Base-by-base conservation (phyloP, 2,329 filamentous ascomycete genomes). In the Juglanconis sp. region DNA sequence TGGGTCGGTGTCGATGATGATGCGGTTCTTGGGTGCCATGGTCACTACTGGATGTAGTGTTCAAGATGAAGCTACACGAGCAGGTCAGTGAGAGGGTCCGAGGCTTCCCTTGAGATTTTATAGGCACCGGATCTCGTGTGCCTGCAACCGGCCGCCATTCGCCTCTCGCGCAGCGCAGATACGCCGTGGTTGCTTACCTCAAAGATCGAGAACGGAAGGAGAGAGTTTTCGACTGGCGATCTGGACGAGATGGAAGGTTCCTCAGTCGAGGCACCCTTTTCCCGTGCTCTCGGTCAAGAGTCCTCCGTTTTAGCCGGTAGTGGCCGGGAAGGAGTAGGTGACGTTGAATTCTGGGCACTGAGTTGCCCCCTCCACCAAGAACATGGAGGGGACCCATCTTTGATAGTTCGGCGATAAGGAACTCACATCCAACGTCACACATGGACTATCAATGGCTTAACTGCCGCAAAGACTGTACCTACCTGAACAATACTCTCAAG, bases 1-100 rank as follows among this genome's bases (percentile, higher is more conserved):
- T 66, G 94, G 94, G 72, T 98, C 95, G 2, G 94, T 98, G 72
- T 99, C 95, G 69, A 99, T 95, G 69, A 99, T 97, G 67, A 99
- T 88, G 69, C 89, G 87, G 68, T 84, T 86, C 68, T 85, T 86
- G 34, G 87, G 83, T 58, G 85, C 80, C 88, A 91, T 90, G 59
- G 51, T 66, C 53, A 44, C 24, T 24, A 24, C 24, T 51, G 32
- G 48, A 42, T 35, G 17, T 46, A 50, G 35, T 5, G 11, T 11
- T 48, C 35, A 8, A 49, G 53, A 57, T 40, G 48, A 50, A 38
- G 53, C 36, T 13, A 30, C 32, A 3, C 10, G 46, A 11, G 10
- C 51, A 36, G 36, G 53, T 60, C 50, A 60, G 38, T 10, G 17
- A 47, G 44, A 38, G 15, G 32, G 31, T 42, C 53, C 35, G 35